These are phyloP conservation scores for Aspergillus steynii DNA, from an alignment of 495 filamentous ascomycete species.

Conservation along the genomic window DNA sequence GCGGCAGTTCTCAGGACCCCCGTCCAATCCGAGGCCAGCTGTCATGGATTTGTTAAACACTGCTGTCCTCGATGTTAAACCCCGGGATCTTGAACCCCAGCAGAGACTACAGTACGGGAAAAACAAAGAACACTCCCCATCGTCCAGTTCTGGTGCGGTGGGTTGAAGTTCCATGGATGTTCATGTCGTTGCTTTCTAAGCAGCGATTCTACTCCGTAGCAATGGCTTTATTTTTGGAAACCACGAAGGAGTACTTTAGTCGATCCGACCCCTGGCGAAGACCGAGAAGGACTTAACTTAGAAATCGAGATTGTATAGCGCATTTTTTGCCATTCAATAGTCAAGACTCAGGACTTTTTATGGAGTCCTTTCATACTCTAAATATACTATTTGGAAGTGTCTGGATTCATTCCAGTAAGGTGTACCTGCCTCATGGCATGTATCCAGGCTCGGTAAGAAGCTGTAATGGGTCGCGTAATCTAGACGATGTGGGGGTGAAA, in stretches of 20 bases:
- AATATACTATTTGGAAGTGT: background rate
- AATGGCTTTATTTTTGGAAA: background rate
- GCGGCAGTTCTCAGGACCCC: too few species aligned
- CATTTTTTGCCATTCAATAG: background rate
- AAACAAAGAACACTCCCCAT: background rate
- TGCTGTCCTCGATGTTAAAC: too few species aligned
- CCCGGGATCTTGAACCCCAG: too few species aligned
- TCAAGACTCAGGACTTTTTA: background rate
- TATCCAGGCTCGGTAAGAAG: too few species aligned
- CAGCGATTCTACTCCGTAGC: background rate
- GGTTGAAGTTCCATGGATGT: background rate
- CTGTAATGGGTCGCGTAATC: background rate
- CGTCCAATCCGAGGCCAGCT: background rate
- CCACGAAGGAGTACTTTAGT: background rate
- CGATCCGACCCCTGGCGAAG: background rate
- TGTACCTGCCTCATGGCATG: too few species aligned
- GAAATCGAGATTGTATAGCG: background rate
- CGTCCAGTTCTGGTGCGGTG: background rate
- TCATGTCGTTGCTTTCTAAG: background rate
- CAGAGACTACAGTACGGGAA: background rate
- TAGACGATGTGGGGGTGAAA: background rate
- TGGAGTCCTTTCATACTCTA: background rate
- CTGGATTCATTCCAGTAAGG: background rate
- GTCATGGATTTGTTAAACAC: background rate
- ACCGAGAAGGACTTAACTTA: background rate